These are phyloP conservation scores for Candida buenavistaensis DNA, from an alignment of 1,139 yeast genomes.

Conservation along the genomic window DNA sequence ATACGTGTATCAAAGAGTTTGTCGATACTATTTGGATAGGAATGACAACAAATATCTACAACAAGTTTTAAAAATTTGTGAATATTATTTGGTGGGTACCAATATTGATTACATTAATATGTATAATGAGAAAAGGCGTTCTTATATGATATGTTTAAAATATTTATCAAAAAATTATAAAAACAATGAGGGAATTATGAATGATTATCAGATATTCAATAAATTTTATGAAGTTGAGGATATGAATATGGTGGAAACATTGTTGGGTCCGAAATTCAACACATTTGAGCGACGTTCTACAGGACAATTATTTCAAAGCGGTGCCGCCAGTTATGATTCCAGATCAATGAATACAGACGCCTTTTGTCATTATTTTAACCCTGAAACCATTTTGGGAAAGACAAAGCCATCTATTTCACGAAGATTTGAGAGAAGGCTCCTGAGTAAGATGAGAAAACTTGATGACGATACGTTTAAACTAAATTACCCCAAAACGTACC, in stretches of 20 bases:
- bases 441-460: too few relatives aligned
- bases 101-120: conserved; percentile 19
- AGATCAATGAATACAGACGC: conserved; percentile 9
- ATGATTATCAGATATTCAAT: conserved; percentile 25
- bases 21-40: conserved; percentile 1
- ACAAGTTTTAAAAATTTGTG: conserved; percentile 26
- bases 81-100: conserved; percentile 30
- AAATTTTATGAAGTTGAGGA: conserved; percentile 26
- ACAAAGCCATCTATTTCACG: too few relatives aligned
- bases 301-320: conserved; percentile 11
- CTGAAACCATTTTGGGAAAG: conserved; percentile 8
- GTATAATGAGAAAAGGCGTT: conserved; percentile 11
- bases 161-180: conserved; percentile 7
- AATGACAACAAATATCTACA: conserved; percentile 12
- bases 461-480: too few relatives aligned
- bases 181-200: conserved; percentile 12
- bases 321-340: conserved; percentile 7
- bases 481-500: too few relatives aligned
- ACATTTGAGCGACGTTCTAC: conserved; percentile 9
- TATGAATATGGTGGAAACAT: conserved; percentile 12
- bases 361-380: conserved; percentile 14
- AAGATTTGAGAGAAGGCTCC: too few relatives aligned
- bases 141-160: conserved; percentile 12
- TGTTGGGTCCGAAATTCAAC: conserved; percentile 7
- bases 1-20: background rate